Evolutionary conservation across 352 stramenopile genomes (phyloP).

Genomic region (Globisporangium perplexum): DNA sequence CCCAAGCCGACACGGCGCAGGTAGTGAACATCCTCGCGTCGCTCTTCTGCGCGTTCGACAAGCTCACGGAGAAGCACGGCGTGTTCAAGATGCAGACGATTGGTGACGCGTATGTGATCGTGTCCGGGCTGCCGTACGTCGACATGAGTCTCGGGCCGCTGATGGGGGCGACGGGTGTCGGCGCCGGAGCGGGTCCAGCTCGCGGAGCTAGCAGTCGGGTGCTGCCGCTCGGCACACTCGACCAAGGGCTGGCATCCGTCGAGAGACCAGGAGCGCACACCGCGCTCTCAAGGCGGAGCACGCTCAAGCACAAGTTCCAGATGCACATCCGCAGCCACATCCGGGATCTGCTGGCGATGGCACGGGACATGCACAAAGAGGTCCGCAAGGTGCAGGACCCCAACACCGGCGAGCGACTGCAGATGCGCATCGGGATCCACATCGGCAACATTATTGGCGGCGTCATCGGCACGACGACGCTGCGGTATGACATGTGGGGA

Average conservation of each 20-base stretch:
- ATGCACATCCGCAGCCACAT: conserved; percentile 82
- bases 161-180: conserved; percentile 20
- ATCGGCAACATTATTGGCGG: conserved; percentile 85
- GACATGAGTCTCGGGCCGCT: conserved; percentile 76
- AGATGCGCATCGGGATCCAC: conserved; percentile 88
- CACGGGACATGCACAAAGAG: conserved; percentile 84
- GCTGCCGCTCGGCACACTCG: conserved; percentile 25
- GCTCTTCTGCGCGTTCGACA: conserved; percentile 91
- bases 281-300: conserved; percentile 33
- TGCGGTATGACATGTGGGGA: conserved; percentile 89
- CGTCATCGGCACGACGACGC: conserved; percentile 80
- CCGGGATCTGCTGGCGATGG: conserved; percentile 73
- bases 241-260: conserved; percentile 12
- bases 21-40: conserved; percentile 89
- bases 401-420: conserved; percentile 74
- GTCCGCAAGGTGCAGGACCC: conserved; percentile 78
- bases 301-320: conserved; percentile 79
- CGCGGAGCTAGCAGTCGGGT: conserved; percentile 41
- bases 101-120: conserved; percentile 90
- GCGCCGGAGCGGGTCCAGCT: conserved; percentile 1
- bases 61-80: conserved; percentile 88
- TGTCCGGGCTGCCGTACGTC: conserved; percentile 80
- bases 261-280: conserved; percentile 10
- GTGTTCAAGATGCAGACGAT: conserved; percentile 94
- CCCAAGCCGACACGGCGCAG: conserved; percentile 73